These are phyloP conservation scores for Neoarthrinium moseri DNA, from an alignment of 2,329 filamentous ascomycete genomes.

Conservation along the genomic window DNA sequence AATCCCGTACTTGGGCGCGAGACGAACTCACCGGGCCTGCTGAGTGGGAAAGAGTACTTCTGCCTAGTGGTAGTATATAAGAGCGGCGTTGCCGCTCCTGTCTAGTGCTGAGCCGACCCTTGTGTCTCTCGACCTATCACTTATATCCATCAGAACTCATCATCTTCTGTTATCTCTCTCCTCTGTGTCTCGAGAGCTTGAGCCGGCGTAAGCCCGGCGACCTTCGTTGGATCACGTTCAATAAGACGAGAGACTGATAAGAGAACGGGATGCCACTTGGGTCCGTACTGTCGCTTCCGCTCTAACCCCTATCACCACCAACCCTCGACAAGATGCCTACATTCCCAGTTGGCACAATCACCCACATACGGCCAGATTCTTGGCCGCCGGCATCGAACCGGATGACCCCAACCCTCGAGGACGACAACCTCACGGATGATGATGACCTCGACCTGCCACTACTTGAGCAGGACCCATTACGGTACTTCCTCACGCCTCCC, in stretches of 20 bases:
- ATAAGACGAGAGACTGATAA: constrained; percentile 2
- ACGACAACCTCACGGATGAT: constrained; percentile 42
- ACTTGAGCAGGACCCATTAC: constrained; percentile 53
- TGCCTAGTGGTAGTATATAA: constrained; percentile 10
- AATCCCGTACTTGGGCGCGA: no score
- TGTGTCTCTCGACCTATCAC: constrained; percentile 5
- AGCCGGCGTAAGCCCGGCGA: constrained; percentile 10
- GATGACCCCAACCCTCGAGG: constrained; percentile 40
- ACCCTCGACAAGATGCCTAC: constrained; percentile 21
- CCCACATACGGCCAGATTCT: constrained; percentile 40
- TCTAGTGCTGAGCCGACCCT: constrained; percentile 1
- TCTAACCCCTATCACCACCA: background rate
- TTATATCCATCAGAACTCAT: background rate
- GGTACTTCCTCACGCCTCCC: constrained; percentile 53
- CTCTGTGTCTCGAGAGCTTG: constrained; percentile 1
- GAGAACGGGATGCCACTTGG: constrained; percentile 2
- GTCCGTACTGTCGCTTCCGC: background rate
- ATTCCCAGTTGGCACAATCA: constrained; percentile 17
- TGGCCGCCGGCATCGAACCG: constrained; percentile 53
- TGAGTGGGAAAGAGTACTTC: background rate
- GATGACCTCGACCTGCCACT: constrained; percentile 33
- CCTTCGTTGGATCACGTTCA: constrained; percentile 2
- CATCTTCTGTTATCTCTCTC: background rate
- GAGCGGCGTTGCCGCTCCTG: constrained; percentile 2
- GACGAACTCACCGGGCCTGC: background rate